phyloP scores from a whole-genome alignment of 208 protist genomes.

The Leishmania martiniquensis region DNA sequence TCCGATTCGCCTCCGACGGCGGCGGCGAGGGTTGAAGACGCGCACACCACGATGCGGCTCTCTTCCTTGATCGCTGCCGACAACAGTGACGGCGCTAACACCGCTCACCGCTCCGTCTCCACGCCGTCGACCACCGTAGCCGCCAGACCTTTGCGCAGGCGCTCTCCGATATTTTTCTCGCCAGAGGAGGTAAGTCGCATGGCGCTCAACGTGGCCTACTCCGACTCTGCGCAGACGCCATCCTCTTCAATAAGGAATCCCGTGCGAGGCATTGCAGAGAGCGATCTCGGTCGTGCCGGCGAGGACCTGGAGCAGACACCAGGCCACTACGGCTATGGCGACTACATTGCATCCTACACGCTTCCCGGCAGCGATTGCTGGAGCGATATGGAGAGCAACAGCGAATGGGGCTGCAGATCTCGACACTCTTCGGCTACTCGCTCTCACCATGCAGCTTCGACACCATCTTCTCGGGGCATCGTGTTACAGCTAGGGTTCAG shows the following conservation, averaged over 20 bases:
- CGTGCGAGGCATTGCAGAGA: not conserved
- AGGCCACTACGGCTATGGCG: not conserved
- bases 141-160: not conserved
- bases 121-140: slow-evolving; percentile 21
- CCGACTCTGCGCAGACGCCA: not conserved
- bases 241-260: not conserved
- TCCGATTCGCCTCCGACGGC: not conserved
- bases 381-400: not conserved
- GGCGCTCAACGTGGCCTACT: not conserved
- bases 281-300: not conserved
- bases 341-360: slow-evolving; percentile 15
- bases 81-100: not conserved
- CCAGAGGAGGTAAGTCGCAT: slow-evolving; percentile 18
- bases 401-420: not conserved
- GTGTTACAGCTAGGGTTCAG: not conserved
- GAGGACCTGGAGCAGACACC: not conserved
- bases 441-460: not conserved
- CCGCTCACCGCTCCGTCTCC: not conserved
- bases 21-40: not conserved
- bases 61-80: not conserved
- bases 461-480: not conserved
- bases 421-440: not conserved
- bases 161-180: slow-evolving; percentile 29
- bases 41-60: not conserved
- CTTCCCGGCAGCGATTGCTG: not conserved